Conservation (phyloP, 805 yeast species). For the Wickerhamiella vanderwaltii region DNA sequence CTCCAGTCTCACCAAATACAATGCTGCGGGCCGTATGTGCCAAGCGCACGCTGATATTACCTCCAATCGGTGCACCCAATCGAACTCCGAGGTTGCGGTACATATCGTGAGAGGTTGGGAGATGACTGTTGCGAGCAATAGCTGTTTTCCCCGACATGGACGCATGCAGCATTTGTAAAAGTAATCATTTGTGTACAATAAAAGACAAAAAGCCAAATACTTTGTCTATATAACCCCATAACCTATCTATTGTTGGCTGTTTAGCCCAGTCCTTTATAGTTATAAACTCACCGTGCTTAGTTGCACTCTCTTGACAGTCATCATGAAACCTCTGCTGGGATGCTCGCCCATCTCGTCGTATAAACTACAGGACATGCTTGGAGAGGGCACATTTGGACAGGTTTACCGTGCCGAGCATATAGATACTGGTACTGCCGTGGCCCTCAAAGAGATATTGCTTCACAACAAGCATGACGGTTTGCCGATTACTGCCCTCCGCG, state of each 20-base stretch:
- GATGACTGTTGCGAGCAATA: no score
- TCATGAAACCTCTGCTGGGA: constrained; percentile 20
- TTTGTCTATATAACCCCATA: no score
- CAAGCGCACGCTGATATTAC: no score
- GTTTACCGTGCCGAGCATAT: constrained; percentile 63
- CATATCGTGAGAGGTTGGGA: constrained; percentile 6
- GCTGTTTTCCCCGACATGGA: no score
- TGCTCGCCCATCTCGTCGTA: constrained; percentile 29
- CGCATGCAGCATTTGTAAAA: no score
- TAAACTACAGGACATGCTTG: constrained; percentile 35
- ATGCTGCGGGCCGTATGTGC: constrained; percentile 33
- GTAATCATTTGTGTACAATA: no score
- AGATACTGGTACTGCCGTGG: constrained; percentile 52
- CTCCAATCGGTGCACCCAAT: no score
- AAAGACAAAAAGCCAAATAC: no score
- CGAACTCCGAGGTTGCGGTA: constrained; percentile 10
- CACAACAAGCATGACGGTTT: constrained; percentile 66
- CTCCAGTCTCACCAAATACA: constrained; percentile 57
- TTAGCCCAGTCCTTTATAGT: no score
- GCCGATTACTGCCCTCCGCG: constrained; percentile 91
- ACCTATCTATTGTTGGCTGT: no score
- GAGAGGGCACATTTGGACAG: constrained; percentile 83
- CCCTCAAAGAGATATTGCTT: constrained; percentile 73
- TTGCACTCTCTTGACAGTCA: no score
- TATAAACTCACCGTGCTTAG: no score